Base-by-base conservation (phyloP, 2,329 filamentous ascomycete genomes). In the Colletotrichum truncatum region DNA sequence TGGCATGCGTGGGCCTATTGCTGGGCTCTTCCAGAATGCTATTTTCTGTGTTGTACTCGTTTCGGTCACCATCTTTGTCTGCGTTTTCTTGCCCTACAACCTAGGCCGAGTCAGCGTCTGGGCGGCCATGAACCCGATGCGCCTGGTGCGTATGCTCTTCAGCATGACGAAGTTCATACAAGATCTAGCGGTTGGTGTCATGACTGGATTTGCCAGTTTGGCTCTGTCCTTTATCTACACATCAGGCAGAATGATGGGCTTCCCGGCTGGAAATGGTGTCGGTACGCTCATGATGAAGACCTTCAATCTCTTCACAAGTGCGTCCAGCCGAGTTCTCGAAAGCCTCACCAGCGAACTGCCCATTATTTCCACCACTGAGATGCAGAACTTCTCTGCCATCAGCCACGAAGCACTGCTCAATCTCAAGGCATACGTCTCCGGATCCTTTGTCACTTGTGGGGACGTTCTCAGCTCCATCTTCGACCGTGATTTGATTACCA, bases 11-110 rank as follows among this genome's bases (percentile, higher is more conserved):
- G 96, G 96, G 0, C 96, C 96, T 1, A 84, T 99, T 3, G 91
- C 91, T 12, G 94, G 93, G 3, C 85, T 99, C 6, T 89, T 98
- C 70, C 96, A 99, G 73, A 99, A 99, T 70, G 94, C 93, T 59
- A 89, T 98, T 14, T 99, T 99, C 77, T 97, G 95, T 75, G 91
- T 92, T 7, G 91, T 98, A 46, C 85, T 99, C 26, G 93, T 99
- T 12, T 92, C 93, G 1, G 87, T 95, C 54, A 97, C 94, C 12
- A 89, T 99, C 41, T 91, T 93, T 55, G 82, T 92, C 64, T 95
- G 94, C 54, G 89, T 98, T 45, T 97, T 96, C 81, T 80, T 97
- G 54, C 96, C 96, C 0, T 99, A 98, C 78, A 91, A 98, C 59
- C 90, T 94, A 73, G 96, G 96, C 12, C 94, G 97, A 69, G 82